Evolutionary conservation across 1,284 basidiomycete species (phyloP).

Genomic region (Ceratorhiza oryzae-sativae): DNA sequence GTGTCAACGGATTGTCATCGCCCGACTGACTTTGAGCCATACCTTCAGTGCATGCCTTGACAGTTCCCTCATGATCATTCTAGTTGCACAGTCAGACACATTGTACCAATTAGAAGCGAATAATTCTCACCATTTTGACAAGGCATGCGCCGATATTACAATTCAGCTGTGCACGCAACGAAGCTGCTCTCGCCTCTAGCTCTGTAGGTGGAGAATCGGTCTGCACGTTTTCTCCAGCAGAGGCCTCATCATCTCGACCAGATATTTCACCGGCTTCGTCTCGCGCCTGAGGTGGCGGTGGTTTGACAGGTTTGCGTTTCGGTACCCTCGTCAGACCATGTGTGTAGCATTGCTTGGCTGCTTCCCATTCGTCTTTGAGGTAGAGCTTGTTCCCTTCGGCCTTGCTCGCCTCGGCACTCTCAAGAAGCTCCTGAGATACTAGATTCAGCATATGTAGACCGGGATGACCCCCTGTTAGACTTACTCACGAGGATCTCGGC

Average conservation of each 20-base stretch:
- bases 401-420: conserved; percentile 31
- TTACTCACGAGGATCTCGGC: conserved; percentile 41
- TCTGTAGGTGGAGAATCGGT: conserved; percentile 42
- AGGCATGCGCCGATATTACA: conserved; percentile 84
- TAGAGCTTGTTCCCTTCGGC: conserved; percentile 40
- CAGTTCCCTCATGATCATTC: conserved; percentile 78
- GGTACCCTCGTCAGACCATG: conserved; percentile 37
- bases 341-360: conserved; percentile 35
- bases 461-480: background rate
- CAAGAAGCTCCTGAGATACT: conserved; percentile 24
- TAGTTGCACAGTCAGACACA: conserved; percentile 48
- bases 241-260: conserved; percentile 39
- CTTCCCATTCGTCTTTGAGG: conserved; percentile 38
- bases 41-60: conserved; percentile 80
- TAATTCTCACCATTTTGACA: conserved; percentile 68
- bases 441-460: background rate
- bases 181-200: conserved; percentile 59
- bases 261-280: conserved; percentile 39
- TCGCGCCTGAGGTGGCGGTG: background rate
- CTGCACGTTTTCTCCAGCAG: no score
- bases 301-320: background rate
- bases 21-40: conserved; percentile 12
- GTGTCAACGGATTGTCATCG: background rate
- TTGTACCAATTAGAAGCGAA: background rate
- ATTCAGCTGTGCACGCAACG: conserved; percentile 70